phyloP scores from a whole-genome alignment of 441 rosid species.

The Euphorbia neoarborescens region DNA sequence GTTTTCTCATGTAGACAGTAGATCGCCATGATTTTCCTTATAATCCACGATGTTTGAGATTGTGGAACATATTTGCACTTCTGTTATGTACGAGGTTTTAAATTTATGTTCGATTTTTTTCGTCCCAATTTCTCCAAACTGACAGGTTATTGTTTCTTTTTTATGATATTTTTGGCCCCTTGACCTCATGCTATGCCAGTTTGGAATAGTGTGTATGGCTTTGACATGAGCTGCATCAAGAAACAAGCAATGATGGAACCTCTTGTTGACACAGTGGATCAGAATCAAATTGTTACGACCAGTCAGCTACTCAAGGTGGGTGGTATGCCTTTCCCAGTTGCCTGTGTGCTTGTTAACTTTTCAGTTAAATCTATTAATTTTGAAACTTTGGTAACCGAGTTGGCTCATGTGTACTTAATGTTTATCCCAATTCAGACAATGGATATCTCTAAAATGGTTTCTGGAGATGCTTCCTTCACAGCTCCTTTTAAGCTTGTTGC shows the following conservation, averaged over 20 bases:
- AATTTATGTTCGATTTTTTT: conserved; percentile 1
- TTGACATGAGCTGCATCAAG: conserved; percentile 98
- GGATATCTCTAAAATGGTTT: conserved; percentile 88
- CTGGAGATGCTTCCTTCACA: conserved; percentile 95
- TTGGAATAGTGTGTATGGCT: conserved; percentile 92
- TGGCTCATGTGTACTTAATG: conserved; percentile 19
- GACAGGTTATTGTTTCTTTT: neutral
- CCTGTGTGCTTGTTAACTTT: neutral
- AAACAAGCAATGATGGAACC: conserved; percentile 93
- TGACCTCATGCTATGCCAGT: conserved; percentile 36
- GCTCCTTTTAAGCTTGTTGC: conserved; percentile 92
- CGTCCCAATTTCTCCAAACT: neutral
- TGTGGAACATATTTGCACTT: neutral
- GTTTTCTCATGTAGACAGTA: neutral
- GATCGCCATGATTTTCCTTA: conserved; percentile 12
- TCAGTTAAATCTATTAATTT: neutral
- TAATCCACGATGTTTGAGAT: neutral
- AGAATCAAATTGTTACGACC: conserved; percentile 81
- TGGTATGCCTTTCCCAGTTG: neutral
- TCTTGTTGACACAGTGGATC: conserved; percentile 88
- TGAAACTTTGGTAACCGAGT: neutral
- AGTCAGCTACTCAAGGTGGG: conserved; percentile 71
- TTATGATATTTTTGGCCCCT: neutral
- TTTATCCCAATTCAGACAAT: conserved; percentile 47
- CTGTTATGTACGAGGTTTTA: conserved; percentile 10